phyloP scores from a whole-genome alignment of 495 filamentous ascomycete genomes.

The Elaphomyces granulatus region DNA sequence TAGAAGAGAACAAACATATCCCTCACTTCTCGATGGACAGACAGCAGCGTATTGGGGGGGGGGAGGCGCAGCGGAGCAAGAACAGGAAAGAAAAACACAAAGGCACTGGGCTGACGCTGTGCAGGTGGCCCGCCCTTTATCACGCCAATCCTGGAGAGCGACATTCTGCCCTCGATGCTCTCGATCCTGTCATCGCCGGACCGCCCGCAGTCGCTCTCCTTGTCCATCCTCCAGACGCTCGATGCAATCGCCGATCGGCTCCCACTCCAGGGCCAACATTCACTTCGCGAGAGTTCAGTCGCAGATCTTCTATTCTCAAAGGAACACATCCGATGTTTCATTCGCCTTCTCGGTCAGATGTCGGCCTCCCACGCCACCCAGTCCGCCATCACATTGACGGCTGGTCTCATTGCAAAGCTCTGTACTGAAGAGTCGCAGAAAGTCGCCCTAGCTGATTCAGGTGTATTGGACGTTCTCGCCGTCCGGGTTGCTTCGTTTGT shows the following conservation, averaged over 20 bases:
- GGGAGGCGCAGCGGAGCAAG: too few relatives aligned
- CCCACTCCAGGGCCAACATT: conserved; percentile 32
- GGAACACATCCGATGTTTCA: conserved; percentile 41
- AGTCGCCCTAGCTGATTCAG: conserved; percentile 47
- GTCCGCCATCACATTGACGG: conserved; percentile 52
- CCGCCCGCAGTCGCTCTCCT: conserved; percentile 47
- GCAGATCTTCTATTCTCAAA: conserved; percentile 50
- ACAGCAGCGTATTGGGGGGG: too few relatives aligned
- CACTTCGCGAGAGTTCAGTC: conserved; percentile 34
- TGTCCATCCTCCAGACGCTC: conserved; percentile 61
- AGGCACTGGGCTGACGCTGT: not conserved
- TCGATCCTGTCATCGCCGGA: conserved; percentile 48
- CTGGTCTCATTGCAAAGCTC: conserved; percentile 53
- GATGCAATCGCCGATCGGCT: conserved; percentile 57
- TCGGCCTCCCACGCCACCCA: conserved; percentile 36
- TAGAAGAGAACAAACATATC: conserved; percentile 12
- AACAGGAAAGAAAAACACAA: not conserved
- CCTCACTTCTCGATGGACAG: too few relatives aligned
- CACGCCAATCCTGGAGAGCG: conserved; percentile 50
- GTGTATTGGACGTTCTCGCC: conserved; percentile 69
- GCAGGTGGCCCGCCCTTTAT: conserved; percentile 73
- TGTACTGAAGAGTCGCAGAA: conserved; percentile 57
- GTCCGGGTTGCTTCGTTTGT: conserved; percentile 61
- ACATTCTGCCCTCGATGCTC: conserved; percentile 51
- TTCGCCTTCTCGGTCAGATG: conserved; percentile 47